Evolutionary conservation across 352 stramenopile genomes (phyloP), one percentile per base, ranked within the genome.

Genomic region (Phytophthora vignae): DNA sequence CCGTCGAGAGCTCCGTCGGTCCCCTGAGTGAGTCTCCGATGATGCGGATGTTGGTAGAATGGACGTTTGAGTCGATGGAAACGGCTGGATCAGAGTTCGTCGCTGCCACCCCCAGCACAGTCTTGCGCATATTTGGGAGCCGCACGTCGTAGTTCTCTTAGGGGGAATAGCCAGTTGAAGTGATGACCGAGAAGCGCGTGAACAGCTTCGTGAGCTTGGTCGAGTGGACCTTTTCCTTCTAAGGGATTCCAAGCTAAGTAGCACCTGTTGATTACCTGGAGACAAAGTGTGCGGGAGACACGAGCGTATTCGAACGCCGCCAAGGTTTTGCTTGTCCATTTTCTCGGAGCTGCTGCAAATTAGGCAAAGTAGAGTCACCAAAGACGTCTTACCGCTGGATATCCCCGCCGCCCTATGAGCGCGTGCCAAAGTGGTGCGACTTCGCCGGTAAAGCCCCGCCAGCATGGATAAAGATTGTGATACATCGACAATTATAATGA

Each of bases 401-500:
- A 44, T 29, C 15, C 25, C 60, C 11, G 60, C 67, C 15, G 60
- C 54, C 57, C 31, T 38, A 6, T 64, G 46, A 12, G 46, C 54
- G 56, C 60, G 36, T 31, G 21, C 14, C 19, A 69, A 29, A 21
- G 40, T 60, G 14, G 54, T 59, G 12, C 50, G 60, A n/a, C 53
- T 74, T 46, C 55, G 33, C 19, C 40, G 38, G 12, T 74, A 56
- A 21, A 71, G 49, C 1, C 38, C 61, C 7, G 38, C 55, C 7
- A 75, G 21, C 55, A 65, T 63, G 0, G 38, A 46, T 1, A 61
- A 17, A 0, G 67, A 74, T 38, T 74, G 67, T 0, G 27, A 31
- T 0, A 64, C 17, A 42, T 74, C 67, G 2, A 74, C 67, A 15
- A 21, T 10, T 4, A 74, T 64, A 17, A 70, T 54, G 4, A 70